Conservation (phyloP, 768 basidiomycete species). For the Psilocybe azurescens region DNA sequence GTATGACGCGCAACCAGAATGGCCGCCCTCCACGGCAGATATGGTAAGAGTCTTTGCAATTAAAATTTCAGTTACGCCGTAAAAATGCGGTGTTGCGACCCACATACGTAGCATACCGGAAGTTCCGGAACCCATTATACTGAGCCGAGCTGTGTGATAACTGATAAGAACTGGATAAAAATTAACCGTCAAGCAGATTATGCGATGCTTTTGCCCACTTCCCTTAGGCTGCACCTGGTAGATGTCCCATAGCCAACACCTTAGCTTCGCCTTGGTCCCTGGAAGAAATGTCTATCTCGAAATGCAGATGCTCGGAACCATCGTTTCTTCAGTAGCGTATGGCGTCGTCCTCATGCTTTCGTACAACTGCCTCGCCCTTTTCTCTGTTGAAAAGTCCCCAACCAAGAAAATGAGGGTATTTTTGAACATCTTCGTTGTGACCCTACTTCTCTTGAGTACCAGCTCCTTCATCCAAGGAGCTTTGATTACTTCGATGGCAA, state of each 20-base stretch:
- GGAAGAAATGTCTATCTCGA: constrained; percentile 4
- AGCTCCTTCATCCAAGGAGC: constrained; percentile 13
- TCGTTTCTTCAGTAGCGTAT: constrained; percentile 18
- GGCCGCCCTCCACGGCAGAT: too few species aligned
- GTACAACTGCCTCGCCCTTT: constrained; percentile 4
- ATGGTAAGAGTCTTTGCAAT: too few species aligned
- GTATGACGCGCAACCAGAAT: neutral
- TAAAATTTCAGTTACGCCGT: too few species aligned
- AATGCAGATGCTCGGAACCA: constrained; percentile 18
- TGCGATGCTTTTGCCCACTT: neutral
- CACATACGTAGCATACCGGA: too few species aligned
- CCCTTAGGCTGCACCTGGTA: neutral
- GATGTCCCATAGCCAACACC: neutral
- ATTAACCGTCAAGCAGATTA: too few species aligned
- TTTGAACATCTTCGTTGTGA: constrained; percentile 9
- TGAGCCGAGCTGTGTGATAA: too few species aligned
- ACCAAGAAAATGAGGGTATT: constrained; percentile 4
- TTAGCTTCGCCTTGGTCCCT: neutral
- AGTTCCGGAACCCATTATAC: too few species aligned
- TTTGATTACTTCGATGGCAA: neutral
- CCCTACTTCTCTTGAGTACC: constrained; percentile 17
- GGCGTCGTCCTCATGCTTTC: constrained; percentile 15
- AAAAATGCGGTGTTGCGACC: too few species aligned
- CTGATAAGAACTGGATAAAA: too few species aligned
- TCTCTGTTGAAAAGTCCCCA: neutral